phyloP scores from a whole-genome alignment of 208 protist species.

The Trypanosoma mega region DNA sequence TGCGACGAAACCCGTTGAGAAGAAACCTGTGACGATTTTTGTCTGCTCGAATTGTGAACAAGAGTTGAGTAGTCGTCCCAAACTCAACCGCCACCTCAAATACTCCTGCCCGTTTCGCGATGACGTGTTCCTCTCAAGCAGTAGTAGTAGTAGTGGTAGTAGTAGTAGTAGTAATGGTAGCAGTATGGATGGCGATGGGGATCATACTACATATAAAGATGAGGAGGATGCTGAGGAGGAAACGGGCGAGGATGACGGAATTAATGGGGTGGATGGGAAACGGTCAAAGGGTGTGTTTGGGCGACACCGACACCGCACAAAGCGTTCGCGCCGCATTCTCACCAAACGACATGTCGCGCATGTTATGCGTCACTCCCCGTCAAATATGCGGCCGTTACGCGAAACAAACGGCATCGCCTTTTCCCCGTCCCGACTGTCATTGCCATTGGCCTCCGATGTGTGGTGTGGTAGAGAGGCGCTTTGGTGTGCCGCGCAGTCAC shows the following conservation, averaged over 20 bases:
- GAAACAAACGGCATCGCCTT: not conserved
- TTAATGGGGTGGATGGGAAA: too few species aligned
- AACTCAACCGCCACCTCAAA: conserved; percentile 59
- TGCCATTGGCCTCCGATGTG: not conserved
- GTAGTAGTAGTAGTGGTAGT: conserved; percentile 19
- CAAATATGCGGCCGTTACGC: not conserved
- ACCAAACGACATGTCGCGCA: conserved; percentile 19
- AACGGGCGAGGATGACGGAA: too few species aligned
- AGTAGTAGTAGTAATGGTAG: conserved; percentile 5
- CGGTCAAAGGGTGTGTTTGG: too few species aligned
- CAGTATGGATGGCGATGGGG: conserved; percentile 3
- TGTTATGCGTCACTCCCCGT: not conserved
- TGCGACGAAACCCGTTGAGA: too few species aligned
- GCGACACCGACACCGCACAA: conserved; percentile 11
- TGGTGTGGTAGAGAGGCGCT: not conserved
- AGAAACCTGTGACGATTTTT: conserved; percentile 19
- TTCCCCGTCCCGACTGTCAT: not conserved
- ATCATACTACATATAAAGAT: conserved; percentile 9
- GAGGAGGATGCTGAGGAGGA: too few species aligned
- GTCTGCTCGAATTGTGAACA: conserved; percentile 71
- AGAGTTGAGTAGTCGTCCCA: conserved; percentile 52
- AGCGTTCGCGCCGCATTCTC: conserved; percentile 23
- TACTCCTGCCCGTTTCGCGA: conserved; percentile 85
- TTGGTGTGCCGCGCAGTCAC: not conserved
- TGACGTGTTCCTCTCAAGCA: conserved; percentile 50